Percentiles rank a stretch among this genome's conserved stretches.
Evolutionary conservation across 345 rosid species (phyloP).

Genomic region (Gossypium australe): DNA sequence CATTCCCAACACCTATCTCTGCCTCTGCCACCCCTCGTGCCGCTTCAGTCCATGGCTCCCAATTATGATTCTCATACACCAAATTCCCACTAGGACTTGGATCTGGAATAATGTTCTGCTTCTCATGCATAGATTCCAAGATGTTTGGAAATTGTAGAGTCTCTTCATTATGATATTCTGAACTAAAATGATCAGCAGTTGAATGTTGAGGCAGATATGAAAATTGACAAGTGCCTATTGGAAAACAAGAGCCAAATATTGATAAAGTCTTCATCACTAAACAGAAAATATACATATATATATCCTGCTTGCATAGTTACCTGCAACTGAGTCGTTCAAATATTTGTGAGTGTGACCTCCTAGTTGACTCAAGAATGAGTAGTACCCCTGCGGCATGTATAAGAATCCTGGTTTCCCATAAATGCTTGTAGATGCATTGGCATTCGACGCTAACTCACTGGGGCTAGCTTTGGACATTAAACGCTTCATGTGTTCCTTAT

Average conservation of each 20-base stretch:
- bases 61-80: not conserved
- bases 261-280: too few species aligned
- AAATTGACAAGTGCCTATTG: not conserved
- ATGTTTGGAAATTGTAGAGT: not conserved
- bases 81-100: not conserved
- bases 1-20: not conserved
- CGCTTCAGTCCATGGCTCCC: not conserved
- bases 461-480: not conserved
- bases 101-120: not conserved
- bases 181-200: not conserved
- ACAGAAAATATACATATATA: too few species aligned
- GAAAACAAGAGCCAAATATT: not conserved
- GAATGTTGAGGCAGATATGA: not conserved
- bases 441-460: not conserved
- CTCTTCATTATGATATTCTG: not conserved
- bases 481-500: conserved; percentile 29
- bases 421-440: not conserved
- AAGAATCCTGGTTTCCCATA: not conserved
- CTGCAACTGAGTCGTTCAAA: not conserved
- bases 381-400: not conserved
- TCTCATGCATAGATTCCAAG: not conserved
- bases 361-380: not conserved
- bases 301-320: not conserved
- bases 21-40: not conserved
- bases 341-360: too few species aligned